These are phyloP conservation scores for Lactifluus echinatus DNA, from an alignment of 768 basidiomycete species.

Conservation along the genomic window DNA sequence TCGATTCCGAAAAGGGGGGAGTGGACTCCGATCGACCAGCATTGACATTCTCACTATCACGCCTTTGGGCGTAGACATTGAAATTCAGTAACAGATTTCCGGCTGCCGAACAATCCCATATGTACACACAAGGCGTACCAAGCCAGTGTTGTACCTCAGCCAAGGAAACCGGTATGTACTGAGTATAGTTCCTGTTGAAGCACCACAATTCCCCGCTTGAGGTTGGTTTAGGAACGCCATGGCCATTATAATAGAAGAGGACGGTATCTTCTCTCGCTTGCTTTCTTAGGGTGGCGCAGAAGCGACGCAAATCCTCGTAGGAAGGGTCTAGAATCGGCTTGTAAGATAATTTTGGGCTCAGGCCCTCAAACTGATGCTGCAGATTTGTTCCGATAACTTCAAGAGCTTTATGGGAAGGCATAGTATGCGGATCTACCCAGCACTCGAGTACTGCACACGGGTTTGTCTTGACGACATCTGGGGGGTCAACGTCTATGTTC, in stretches of 20 bases:
- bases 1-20: conserved; percentile 73
- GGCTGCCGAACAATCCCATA: conserved; percentile 99
- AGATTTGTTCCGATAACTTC: conserved; percentile 90
- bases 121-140: conserved; percentile 90
- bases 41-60: conserved; percentile 55
- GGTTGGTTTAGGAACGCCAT: conserved; percentile 96
- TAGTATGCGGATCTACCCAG: conserved; percentile 93
- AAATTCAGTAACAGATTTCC: conserved; percentile 90
- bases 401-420: conserved; percentile 88
- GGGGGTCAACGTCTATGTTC: conserved; percentile 96
- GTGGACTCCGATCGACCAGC: conserved; percentile 50
- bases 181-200: conserved; percentile 94
- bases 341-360: conserved; percentile 90
- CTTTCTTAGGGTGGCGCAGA: conserved; percentile 75
- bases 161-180: conserved; percentile 95
- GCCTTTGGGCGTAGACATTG: conserved; percentile 64
- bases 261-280: conserved; percentile 90
- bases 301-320: conserved; percentile 84
- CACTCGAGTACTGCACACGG: conserved; percentile 93
- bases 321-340: conserved; percentile 94
- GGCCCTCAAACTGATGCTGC: conserved; percentile 90
- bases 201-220: conserved; percentile 97
- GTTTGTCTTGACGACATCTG: conserved; percentile 94
- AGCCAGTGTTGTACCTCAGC: conserved; percentile 92
- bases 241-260: conserved; percentile 96